Conservation (phyloP, 305 asterid genomes). For the Petunia hybrid region DNA sequence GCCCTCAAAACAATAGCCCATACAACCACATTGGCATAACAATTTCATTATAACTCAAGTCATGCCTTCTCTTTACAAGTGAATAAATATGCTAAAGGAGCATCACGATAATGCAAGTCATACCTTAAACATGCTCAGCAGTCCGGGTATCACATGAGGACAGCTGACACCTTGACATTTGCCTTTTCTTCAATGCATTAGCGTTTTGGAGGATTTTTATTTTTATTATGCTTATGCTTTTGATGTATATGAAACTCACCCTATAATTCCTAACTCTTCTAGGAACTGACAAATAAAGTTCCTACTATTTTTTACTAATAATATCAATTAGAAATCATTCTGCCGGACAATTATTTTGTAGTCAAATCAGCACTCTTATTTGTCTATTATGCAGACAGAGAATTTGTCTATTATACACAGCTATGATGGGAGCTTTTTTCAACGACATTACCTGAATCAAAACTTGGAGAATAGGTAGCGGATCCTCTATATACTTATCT, state of each 20-base stretch:
- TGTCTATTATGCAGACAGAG: conserved; percentile 52
- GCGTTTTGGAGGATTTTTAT: background rate
- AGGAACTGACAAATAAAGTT: background rate
- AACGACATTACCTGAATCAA: conserved; percentile 60
- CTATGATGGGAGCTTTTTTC: conserved; percentile 66
- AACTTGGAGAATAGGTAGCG: conserved; percentile 58
- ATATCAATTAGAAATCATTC: background rate
- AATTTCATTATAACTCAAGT: no score
- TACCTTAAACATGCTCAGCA: no score
- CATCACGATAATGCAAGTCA: no score
- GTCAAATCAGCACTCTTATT: conserved; percentile 31
- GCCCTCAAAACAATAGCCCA: no score
- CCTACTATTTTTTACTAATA: background rate
- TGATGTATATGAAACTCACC: background rate
- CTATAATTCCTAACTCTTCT: conserved; percentile 9
- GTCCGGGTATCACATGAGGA: background rate
- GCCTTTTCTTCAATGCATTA: no score
- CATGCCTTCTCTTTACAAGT: no score
- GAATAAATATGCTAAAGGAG: no score
- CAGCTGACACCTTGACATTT: background rate
- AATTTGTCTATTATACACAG: conserved; percentile 68
- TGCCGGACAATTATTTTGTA: background rate
- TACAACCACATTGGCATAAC: no score
- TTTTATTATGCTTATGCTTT: background rate
- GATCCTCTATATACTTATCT: conserved; percentile 25